These are phyloP conservation scores for Phlegmacium glaucopus DNA, from an alignment of 768 basidiomycete genomes.

Conservation along the genomic window DNA sequence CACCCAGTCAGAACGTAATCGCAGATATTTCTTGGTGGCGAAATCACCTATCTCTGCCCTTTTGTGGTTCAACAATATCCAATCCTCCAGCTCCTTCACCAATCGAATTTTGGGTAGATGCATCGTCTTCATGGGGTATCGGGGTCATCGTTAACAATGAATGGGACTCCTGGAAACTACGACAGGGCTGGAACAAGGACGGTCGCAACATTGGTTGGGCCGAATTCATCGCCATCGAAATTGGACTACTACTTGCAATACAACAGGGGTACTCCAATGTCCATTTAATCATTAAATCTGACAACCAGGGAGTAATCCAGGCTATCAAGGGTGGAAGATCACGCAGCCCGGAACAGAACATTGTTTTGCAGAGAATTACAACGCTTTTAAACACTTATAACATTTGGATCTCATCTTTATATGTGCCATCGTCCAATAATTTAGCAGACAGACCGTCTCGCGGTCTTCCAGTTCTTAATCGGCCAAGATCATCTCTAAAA, in stretches of 20 bases:
- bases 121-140: constrained; percentile 34
- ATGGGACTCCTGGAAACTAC: constrained; percentile 32
- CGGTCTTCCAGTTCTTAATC: constrained; percentile 3
- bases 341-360: constrained; percentile 26
- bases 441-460: constrained; percentile 21
- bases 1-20: constrained; percentile 10
- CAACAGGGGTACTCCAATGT: no score
- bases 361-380: constrained; percentile 22
- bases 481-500: not conserved
- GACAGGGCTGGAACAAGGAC: constrained; percentile 19
- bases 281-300: no score
- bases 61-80: constrained; percentile 9
- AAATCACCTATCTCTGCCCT: not conserved
- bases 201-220: constrained; percentile 38
- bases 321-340: constrained; percentile 25
- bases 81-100: constrained; percentile 10
- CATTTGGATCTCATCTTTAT: constrained; percentile 24
- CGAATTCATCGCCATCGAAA: no score
- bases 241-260: no score
- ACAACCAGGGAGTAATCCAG: no score
- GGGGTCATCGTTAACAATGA: constrained; percentile 26
- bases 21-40: constrained; percentile 28
- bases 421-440: constrained; percentile 20
- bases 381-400: constrained; percentile 14
- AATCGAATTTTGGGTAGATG: constrained; percentile 28